phyloP scores from a whole-genome alignment of 805 yeast genomes.

The Ogataea methanolica region DNA sequence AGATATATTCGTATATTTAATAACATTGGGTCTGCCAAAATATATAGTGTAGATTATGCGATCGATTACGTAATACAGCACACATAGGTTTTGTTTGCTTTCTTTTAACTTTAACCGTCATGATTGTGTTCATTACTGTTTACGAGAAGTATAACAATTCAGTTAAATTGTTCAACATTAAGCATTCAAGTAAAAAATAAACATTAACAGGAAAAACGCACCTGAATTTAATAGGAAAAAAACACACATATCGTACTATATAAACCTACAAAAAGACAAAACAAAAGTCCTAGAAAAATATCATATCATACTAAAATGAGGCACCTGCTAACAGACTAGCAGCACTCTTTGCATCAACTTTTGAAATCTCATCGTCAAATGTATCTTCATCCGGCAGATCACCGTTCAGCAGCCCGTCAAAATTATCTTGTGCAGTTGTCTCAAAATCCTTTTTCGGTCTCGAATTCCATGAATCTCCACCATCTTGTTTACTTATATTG shows the following conservation, averaged over 20 bases:
- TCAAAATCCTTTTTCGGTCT: constrained; percentile 26
- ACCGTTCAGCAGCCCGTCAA: constrained; percentile 7
- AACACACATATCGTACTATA: not conserved
- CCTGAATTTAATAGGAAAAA: not conserved
- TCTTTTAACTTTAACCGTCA: not conserved
- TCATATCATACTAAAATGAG: constrained; percentile 42
- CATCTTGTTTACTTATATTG: not conserved
- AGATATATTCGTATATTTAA: too few relatives aligned
- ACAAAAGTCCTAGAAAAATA: not conserved
- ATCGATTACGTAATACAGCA: too few relatives aligned
- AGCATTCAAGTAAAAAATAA: too few relatives aligned
- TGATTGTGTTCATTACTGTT: too few relatives aligned
- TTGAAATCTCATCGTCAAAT: constrained; percentile 29
- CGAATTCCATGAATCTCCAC: constrained; percentile 32
- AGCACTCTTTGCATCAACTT: constrained; percentile 77
- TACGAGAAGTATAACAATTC: too few relatives aligned
- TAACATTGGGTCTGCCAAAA: too few relatives aligned
- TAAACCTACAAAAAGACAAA: not conserved
- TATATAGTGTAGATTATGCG: too few relatives aligned
- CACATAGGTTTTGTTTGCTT: not conserved
- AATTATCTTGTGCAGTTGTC: constrained; percentile 3
- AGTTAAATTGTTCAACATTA: too few relatives aligned
- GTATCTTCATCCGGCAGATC: constrained; percentile 5
- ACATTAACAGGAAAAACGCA: too few relatives aligned
- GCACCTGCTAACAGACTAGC: constrained; percentile 77